A percentile compares a stretch with the other conserved stretches of the same genome.
Conservation (phyloP, 2,329 filamentous ascomycete genomes). For the Ambrosiella xylebori region DNA sequence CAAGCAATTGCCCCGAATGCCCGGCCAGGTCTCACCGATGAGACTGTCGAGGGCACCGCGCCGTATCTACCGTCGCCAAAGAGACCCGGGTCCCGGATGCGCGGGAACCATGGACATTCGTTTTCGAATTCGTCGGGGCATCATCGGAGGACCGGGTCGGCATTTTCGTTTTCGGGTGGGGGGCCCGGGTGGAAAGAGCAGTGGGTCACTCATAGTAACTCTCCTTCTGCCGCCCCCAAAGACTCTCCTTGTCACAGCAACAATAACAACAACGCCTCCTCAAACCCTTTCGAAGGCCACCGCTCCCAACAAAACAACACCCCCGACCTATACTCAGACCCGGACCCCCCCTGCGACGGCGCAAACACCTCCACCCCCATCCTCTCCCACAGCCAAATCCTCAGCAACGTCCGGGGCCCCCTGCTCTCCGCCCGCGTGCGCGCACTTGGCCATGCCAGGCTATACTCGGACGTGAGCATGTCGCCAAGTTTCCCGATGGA, state of each 20-base stretch:
- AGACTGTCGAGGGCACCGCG: conserved; percentile 40
- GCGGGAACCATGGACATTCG: not conserved
- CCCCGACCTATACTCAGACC: not conserved
- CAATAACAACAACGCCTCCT: conserved; percentile 2
- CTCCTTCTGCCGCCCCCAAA: not conserved
- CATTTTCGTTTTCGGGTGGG: conserved; percentile 28
- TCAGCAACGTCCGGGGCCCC: conserved; percentile 8
- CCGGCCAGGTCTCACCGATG: conserved; percentile 44
- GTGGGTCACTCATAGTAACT: conserved; percentile 22
- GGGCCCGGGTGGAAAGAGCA: conserved; percentile 24
- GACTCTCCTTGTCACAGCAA: conserved; percentile 15
- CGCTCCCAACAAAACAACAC: not conserved
- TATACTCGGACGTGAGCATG: conserved; percentile 28
- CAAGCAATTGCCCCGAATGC: conserved; percentile 44
- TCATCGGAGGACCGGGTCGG: conserved; percentile 25
- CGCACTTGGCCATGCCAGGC: conserved; percentile 20
- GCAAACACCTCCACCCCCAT: conserved; percentile 2
- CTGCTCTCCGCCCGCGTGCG: not conserved
- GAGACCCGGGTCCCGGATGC: conserved; percentile 26
- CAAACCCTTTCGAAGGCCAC: not conserved
- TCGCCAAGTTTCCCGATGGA: conserved; percentile 29
- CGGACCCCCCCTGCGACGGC: not conserved
- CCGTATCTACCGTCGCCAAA: conserved; percentile 38
- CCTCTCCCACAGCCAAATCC: conserved; percentile 3
- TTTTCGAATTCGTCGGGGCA: conserved; percentile 2